Base-by-base conservation (phyloP, 2,329 filamentous ascomycete species). In the Chaetomiaceae sp. region DNA sequence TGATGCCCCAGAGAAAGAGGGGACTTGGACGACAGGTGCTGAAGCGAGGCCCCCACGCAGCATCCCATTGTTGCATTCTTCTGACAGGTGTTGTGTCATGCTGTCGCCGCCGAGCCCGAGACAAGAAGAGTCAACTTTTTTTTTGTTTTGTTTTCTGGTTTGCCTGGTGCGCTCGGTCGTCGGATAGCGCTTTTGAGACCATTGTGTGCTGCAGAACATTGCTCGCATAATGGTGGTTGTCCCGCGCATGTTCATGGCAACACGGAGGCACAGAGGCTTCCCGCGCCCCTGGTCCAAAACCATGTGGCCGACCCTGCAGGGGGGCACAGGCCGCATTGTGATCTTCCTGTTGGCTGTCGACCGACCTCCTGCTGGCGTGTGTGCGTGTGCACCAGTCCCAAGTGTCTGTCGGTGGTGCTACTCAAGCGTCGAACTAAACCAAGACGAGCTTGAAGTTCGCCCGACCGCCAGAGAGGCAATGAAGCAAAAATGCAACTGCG, bases 281-380 rank as follows among this genome's bases (percentile, higher is more conserved):
- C 34, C 42, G 32, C 29, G 36, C 21, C 57, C 54, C 40, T 50
- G 38, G 50, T 46, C 47, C 33, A 57, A 48, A 57, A 45, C 59
- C 58, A 60, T 61, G 59, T 61, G 59, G 59, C 50, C 41, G 50
- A 51, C 49, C 57, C 53, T 61, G 57, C 57, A 59, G 55, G 36
- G 25, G 34, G 21, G 27, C 25, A 23, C 44, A 48, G 47, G 21
- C 30, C n/a, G 30, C 30, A 13, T n/a, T n/a, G n/a, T n/a, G n/a
- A n/a, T n/a, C n/a, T n/a, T n/a, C n/a, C n/a, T n/a, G n/a, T n/a
- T n/a, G n/a, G n/a, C n/a, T n/a, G n/a, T n/a, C n/a, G n/a, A n/a
- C n/a, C n/a, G n/a, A n/a, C n/a, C n/a, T n/a, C n/a, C n/a, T n/a
- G n/a, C n/a, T n/a, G n/a, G n/a, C n/a, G n/a, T n/a, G n/a, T n/a